Conservation (phyloP, 2,329 filamentous ascomycete species). For the Fusarium nurragi region DNA sequence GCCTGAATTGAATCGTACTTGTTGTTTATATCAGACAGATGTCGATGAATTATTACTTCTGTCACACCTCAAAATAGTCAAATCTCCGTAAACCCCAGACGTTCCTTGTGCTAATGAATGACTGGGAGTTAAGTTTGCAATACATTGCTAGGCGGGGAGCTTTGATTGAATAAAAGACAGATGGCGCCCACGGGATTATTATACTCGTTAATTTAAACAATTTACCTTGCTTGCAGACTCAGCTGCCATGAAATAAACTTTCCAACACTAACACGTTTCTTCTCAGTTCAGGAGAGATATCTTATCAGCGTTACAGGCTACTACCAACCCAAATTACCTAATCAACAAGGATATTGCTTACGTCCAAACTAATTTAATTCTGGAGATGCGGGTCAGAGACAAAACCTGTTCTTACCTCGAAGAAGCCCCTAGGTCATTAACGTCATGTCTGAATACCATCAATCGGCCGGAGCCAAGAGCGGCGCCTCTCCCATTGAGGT, state of each 20-base stretch:
- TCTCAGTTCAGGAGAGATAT: background rate
- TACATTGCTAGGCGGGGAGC: too few relatives aligned
- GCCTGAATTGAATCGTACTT: background rate
- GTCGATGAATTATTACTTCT: background rate
- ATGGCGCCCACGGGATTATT: too few relatives aligned
- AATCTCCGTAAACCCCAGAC: too few relatives aligned
- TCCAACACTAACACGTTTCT: background rate
- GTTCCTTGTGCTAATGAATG: too few relatives aligned
- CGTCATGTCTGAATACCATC: conserved; percentile 1
- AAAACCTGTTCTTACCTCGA: background rate
- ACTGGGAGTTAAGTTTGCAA: too few relatives aligned
- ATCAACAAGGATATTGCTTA: conserved; percentile 23
- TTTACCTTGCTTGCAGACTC: too few relatives aligned
- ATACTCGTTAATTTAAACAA: too few relatives aligned
- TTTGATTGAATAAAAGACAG: too few relatives aligned
- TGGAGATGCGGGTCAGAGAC: background rate
- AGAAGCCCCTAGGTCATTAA: background rate
- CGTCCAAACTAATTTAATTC: background rate
- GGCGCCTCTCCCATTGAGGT: background rate
- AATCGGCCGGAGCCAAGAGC: background rate
- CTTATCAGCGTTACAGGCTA: background rate
- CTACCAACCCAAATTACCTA: too few relatives aligned
- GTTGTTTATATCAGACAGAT: background rate
- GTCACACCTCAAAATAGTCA: background rate
- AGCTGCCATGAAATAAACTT: too few relatives aligned